Evolutionary conservation across 176 grass and related monocot species (phyloP).

Genomic region (Tillandsia leiboldiana): DNA sequence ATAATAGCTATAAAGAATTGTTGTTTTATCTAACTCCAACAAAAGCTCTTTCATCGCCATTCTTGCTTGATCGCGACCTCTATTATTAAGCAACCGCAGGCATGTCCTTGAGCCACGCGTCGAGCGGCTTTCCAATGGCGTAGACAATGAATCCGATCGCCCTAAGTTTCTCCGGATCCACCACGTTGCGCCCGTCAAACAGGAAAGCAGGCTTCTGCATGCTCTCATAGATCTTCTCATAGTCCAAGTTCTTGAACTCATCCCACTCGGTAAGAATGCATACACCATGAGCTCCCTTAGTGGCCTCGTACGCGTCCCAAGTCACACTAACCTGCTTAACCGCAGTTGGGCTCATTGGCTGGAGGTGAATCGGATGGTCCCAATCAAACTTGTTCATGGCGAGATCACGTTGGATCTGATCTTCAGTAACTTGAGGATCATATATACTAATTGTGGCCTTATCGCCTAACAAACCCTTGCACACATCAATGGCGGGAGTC

Average conservation of each 20-base stretch:
- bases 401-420: conserved; percentile 56
- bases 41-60: not conserved
- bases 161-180: conserved; percentile 36
- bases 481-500: conserved; percentile 53
- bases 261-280: conserved; percentile 67
- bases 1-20: not conserved
- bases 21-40: not conserved
- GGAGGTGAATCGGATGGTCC: conserved; percentile 57
- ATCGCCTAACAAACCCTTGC: conserved; percentile 55
- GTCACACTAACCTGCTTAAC: conserved; percentile 44
- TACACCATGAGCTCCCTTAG: conserved; percentile 46
- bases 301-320: conserved; percentile 49
- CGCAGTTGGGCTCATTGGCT: conserved; percentile 41
- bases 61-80: not conserved
- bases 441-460: conserved; percentile 60
- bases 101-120: conserved; percentile 60
- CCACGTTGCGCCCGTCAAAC: conserved; percentile 47
- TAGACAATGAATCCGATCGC: conserved; percentile 53
- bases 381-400: conserved; percentile 65
- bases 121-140: conserved; percentile 55
- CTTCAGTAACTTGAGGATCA: conserved; percentile 52
- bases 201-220: conserved; percentile 59
- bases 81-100: conserved; percentile 40
- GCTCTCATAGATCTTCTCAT: conserved; percentile 46
- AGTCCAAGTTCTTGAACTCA: conserved; percentile 52